These are phyloP conservation scores for Nitzschia palea DNA, from an alignment of 108 stramenopile species.

Conservation along the genomic window DNA sequence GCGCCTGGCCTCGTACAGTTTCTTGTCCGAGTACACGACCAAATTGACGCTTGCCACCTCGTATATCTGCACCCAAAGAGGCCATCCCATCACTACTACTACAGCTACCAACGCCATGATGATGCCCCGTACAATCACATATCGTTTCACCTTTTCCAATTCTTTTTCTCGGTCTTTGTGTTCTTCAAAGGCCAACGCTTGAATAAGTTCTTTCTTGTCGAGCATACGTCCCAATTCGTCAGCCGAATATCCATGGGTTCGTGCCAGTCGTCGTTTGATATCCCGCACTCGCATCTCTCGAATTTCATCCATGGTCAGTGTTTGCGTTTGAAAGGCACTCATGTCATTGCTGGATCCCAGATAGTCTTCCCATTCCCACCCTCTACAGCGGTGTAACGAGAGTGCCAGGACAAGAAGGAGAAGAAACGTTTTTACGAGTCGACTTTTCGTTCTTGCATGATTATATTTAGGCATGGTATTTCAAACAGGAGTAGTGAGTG, in stretches of 20 bases:
- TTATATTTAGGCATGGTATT: too few relatives aligned
- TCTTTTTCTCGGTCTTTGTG: conserved; percentile 62
- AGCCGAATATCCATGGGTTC: conserved; percentile 75
- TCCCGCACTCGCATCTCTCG: conserved; percentile 77
- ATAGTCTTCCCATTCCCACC: conserved; percentile 37
- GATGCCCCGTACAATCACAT: conserved; percentile 34
- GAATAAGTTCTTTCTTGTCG: conserved; percentile 86
- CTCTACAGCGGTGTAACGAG: background rate
- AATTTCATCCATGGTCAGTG: conserved; percentile 67
- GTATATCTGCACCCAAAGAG: conserved; percentile 53
- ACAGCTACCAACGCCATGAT: conserved; percentile 54
- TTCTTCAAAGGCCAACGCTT: conserved; percentile 81
- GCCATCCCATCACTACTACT: conserved; percentile 65
- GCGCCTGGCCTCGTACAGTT: conserved; percentile 57
- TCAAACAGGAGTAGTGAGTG: too few relatives aligned
- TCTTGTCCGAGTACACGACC: conserved; percentile 78
- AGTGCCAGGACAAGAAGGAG: background rate
- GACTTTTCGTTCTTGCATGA: too few relatives aligned
- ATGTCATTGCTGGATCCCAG: conserved; percentile 5
- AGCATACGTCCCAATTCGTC: conserved; percentile 84
- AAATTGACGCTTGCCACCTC: conserved; percentile 78
- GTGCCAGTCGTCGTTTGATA: conserved; percentile 72
- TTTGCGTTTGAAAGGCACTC: conserved; percentile 29
- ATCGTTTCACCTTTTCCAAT: conserved; percentile 47
- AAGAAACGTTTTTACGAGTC: too few relatives aligned